Evolutionary conservation across 768 basidiomycete species (phyloP), one percentile per base, ranked within the genome.

Genomic region (Tremella mesenterica): DNA sequence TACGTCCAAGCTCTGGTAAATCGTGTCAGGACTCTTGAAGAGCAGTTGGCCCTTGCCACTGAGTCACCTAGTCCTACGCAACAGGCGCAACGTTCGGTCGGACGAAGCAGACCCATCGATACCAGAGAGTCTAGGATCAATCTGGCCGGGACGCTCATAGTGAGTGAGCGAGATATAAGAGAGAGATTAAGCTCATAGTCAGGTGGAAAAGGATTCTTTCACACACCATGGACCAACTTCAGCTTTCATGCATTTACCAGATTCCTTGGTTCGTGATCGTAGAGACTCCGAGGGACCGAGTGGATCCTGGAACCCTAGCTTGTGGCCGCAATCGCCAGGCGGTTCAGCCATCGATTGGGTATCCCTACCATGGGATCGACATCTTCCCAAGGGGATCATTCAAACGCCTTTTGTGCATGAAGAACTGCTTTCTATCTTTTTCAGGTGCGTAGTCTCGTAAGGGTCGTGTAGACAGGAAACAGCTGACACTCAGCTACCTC

Each of bases 1-100:
- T 66, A 67, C 38, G 69, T 67, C 34, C 53, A 67, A 46, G 64
- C 67, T 14, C 47, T 71, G n/a, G 53, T 54, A 6, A 61, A 53
- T 12, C 45, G 67, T 10, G 59, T 71, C 20, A 57, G 60, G 20
- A 58, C 61, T 34, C 52, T 71, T 20, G 69, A 71, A 48, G 30
- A 33, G 29, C 26, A 49, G 55, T 23, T 48, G n/a, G n/a, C n/a
- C n/a, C n/a, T n/a, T n/a, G n/a, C n/a, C n/a, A n/a, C n/a, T n/a
- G n/a, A n/a, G n/a, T n/a, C n/a, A n/a, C n/a, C n/a, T n/a, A n/a
- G n/a, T n/a, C n/a, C n/a, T n/a, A n/a, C n/a, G n/a, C n/a, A n/a
- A n/a, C n/a, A n/a, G n/a, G n/a, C n/a, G n/a, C n/a, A n/a, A n/a
- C n/a, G n/a, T 56, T 7, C 41, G 25, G 44, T 21, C 18, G 25